Conservation (phyloP, 139 green algal genomes). For the Protoeuglena noctilucae region DNA sequence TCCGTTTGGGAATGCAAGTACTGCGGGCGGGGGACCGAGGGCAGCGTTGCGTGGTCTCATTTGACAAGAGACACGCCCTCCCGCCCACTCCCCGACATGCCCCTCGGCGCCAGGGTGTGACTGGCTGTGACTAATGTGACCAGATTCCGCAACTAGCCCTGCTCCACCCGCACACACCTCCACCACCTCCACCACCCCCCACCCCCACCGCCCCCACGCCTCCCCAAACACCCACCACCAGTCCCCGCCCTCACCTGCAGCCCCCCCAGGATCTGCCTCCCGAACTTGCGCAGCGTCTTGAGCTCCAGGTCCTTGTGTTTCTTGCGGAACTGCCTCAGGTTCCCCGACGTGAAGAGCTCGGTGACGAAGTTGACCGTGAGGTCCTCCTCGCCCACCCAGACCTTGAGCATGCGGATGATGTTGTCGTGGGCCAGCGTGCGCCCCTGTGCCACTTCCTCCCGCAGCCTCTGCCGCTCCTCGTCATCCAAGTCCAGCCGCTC, state of each 20-base stretch:
- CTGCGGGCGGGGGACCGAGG: no score
- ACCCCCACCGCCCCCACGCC: no score
- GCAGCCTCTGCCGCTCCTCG: conserved; percentile 43
- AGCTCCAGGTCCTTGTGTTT: conserved; percentile 63
- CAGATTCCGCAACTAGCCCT: no score
- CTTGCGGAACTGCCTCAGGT: conserved; percentile 70
- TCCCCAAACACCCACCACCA: no score
- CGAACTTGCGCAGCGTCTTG: conserved; percentile 82
- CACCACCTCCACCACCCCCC: no score
- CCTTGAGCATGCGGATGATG: conserved; percentile 61
- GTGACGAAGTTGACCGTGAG: conserved; percentile 82
- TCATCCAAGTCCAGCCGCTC: conserved; percentile 30
- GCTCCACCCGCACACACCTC: no score
- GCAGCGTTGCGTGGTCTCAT: no score
- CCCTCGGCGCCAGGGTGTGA: no score
- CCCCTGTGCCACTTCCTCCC: conserved; percentile 33
- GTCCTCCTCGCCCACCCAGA: conserved; percentile 44
- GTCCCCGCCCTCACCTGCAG: no score
- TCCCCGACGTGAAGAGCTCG: conserved; percentile 81
- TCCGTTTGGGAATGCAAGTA: conserved; percentile 80
- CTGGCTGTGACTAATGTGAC: no score
- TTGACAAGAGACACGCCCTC: no score
- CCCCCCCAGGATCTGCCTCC: conserved; percentile 66
- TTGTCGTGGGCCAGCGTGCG: conserved; percentile 71
- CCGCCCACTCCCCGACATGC: no score